Conservation (phyloP, 2,329 filamentous ascomycete genomes). For the Orbilia javanica region DNA sequence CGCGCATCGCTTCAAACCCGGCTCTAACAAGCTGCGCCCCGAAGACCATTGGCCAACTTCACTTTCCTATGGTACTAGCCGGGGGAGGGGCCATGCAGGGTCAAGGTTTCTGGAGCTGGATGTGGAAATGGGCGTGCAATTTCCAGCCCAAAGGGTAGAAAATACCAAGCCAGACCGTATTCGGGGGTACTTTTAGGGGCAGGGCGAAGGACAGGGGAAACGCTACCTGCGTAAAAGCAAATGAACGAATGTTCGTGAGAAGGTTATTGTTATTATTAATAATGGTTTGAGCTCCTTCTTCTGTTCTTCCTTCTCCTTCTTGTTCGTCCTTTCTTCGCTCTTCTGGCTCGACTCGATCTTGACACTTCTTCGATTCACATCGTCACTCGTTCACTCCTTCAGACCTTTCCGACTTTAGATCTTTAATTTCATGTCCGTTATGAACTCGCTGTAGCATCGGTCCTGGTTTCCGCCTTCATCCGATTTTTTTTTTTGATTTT, state of each 20-base stretch:
- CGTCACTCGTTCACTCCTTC: not conserved
- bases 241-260: not conserved
- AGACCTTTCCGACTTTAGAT: not conserved
- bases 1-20: slow-evolving; percentile 21
- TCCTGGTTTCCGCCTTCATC: not conserved
- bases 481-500: too few relatives aligned
- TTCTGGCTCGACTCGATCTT: not conserved
- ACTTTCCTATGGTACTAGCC: too few relatives aligned
- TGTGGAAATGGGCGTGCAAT: slow-evolving; percentile 26
- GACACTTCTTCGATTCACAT: not conserved
- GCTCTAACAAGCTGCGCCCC: slow-evolving; percentile 24
- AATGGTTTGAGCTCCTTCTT: slow-evolving; percentile 25
- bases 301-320: not conserved
- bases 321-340: not conserved
- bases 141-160: too few relatives aligned
- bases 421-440: slow-evolving; percentile 11
- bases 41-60: not conserved
- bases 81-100: not conserved
- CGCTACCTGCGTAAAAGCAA: too few relatives aligned
- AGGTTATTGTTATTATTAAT: slow-evolving; percentile 29
- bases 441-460: not conserved
- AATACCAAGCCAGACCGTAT: not conserved
- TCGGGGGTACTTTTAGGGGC: not conserved
- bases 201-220: not conserved
- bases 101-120: slow-evolving; percentile 3